These are phyloP conservation scores for Oryza nivara DNA, from an alignment of 176 grass and related monocot genomes.

Conservation along the genomic window DNA sequence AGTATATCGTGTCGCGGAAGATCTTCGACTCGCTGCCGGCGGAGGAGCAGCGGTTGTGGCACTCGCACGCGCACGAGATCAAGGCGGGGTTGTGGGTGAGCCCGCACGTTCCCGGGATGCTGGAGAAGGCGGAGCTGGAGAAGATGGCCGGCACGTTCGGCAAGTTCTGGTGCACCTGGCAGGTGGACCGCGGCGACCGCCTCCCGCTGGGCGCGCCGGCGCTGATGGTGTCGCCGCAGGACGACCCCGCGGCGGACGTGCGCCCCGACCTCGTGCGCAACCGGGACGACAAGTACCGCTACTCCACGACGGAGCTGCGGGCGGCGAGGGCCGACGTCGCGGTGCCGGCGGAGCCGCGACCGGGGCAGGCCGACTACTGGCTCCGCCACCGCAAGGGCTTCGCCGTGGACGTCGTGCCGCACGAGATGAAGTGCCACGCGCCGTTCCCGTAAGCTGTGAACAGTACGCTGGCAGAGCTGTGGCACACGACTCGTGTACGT, in stretches of 20 bases:
- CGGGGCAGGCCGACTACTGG: slow-evolving; percentile 64
- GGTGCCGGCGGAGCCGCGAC: slow-evolving; percentile 39
- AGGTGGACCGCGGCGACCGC: slow-evolving; percentile 80
- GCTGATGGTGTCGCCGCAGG: slow-evolving; percentile 81
- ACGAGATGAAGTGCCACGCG: slow-evolving; percentile 67
- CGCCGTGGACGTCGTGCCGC: slow-evolving; percentile 63
- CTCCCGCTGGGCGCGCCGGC: slow-evolving; percentile 69
- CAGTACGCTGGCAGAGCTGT: not conserved
- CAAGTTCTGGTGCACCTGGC: slow-evolving; percentile 98
- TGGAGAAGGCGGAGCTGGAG: slow-evolving; percentile 62
- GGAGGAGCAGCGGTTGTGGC: slow-evolving; percentile 87
- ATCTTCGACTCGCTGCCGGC: slow-evolving; percentile 58
- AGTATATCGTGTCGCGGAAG: slow-evolving; percentile 68
- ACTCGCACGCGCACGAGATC: slow-evolving; percentile 86
- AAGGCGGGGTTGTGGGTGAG: slow-evolving; percentile 65
- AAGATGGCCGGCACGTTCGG: slow-evolving; percentile 62
- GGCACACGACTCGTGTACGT: not conserved
- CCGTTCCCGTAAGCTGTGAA: slow-evolving; percentile 43
- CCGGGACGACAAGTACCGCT: slow-evolving; percentile 58
- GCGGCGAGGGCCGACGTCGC: slow-evolving; percentile 50
- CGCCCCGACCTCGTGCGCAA: slow-evolving; percentile 63
- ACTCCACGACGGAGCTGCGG: slow-evolving; percentile 60
- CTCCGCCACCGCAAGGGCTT: slow-evolving; percentile 72
- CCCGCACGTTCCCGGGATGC: slow-evolving; percentile 50
- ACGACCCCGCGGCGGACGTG: slow-evolving; percentile 54